phyloP scores from a whole-genome alignment of 768 basidiomycete genomes.

The Russula compacta region DNA sequence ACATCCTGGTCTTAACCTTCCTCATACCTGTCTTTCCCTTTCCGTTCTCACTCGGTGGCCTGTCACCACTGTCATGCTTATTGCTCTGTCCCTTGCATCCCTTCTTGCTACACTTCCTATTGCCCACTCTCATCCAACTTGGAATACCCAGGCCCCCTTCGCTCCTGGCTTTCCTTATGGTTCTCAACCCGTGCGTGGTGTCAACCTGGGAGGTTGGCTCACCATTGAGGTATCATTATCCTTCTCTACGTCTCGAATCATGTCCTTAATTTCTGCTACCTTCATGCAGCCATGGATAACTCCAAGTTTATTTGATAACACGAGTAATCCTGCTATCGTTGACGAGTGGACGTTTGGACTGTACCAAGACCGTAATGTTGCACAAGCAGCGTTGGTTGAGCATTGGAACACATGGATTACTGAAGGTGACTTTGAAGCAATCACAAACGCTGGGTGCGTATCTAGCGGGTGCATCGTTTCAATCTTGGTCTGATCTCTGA shows the following conservation, averaged over 20 bases:
- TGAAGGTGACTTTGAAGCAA: constrained; percentile 65
- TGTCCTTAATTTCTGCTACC: background rate
- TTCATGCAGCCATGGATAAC: constrained; percentile 60
- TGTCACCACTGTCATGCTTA: constrained; percentile 7
- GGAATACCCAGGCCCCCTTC: constrained; percentile 22
- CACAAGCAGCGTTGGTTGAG: constrained; percentile 40
- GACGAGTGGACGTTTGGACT: constrained; percentile 77
- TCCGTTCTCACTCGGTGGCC: constrained; percentile 13
- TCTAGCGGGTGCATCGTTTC: background rate
- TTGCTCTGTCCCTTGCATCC: constrained; percentile 18
- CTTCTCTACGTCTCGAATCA: background rate
- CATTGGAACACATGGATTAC: constrained; percentile 87
- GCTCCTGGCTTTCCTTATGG: constrained; percentile 65
- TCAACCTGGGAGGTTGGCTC: constrained; percentile 70
- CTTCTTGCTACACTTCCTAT: constrained; percentile 28
- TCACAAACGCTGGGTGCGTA: constrained; percentile 64
- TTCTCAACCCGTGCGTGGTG: constrained; percentile 64
- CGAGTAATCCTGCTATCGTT: constrained; percentile 45
- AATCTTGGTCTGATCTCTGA: background rate
- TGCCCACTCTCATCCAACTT: constrained; percentile 15
- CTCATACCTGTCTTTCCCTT: background rate
- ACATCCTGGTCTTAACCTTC: too few relatives aligned
- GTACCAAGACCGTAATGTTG: constrained; percentile 43
- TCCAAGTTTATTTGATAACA: constrained; percentile 64
- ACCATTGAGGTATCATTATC: constrained; percentile 36